Evolutionary conservation across 1,139 yeast species (phyloP).

Genomic region (Suhomyces yuchorum): DNA sequence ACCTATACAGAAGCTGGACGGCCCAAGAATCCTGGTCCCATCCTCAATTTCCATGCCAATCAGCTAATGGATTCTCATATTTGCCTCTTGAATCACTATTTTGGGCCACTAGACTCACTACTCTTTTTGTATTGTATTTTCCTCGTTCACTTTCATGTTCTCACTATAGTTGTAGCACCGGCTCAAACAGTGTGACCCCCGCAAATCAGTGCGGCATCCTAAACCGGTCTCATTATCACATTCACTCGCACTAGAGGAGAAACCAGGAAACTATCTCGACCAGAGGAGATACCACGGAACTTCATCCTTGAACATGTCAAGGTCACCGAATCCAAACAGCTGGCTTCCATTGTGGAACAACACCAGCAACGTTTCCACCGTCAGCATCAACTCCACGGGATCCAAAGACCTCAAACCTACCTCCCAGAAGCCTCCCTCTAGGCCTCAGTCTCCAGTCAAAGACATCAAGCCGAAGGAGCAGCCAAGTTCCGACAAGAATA

Average conservation of each 20-base stretch:
- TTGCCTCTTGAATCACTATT: too few species aligned
- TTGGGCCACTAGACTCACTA: too few species aligned
- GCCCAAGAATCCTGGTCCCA: too few species aligned
- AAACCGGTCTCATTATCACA: slow-evolving; percentile 7
- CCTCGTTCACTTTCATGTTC: too few species aligned
- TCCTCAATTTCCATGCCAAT: too few species aligned
- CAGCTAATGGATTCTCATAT: too few species aligned
- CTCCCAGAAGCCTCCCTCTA: background rate
- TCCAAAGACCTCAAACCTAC: background rate
- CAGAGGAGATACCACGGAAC: background rate
- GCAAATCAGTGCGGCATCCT: background rate
- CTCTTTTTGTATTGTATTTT: too few species aligned
- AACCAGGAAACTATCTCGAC: background rate
- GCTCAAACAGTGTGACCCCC: too few species aligned
- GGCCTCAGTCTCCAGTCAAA: slow-evolving; percentile 1
- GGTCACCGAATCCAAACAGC: slow-evolving; percentile 11
- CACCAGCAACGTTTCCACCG: slow-evolving; percentile 1
- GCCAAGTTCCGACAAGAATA: background rate
- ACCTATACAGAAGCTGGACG: too few species aligned
- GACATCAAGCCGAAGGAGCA: background rate
- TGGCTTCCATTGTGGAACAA: slow-evolving; percentile 14
- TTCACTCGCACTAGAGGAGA: slow-evolving; percentile 4
- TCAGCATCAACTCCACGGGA: background rate
- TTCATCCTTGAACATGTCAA: slow-evolving; percentile 2
- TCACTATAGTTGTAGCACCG: too few species aligned